Evolutionary conservation across 176 grass and related monocot genomes (phyloP).

Genomic region (Raddia distichophylla): DNA sequence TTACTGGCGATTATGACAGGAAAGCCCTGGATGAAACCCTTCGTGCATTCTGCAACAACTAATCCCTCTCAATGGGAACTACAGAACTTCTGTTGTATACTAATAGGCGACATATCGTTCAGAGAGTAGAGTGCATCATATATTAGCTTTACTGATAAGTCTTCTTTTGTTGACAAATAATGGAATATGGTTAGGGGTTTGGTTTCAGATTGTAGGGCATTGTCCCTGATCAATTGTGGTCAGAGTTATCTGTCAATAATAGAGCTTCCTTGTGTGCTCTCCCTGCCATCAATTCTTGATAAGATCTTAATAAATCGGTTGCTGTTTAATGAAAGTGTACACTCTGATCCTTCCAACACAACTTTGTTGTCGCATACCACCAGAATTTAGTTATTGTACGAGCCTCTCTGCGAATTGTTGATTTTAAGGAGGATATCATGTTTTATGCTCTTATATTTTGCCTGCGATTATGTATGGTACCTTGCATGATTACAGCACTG

Average conservation of each 20-base stretch:
- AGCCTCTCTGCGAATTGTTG: background rate
- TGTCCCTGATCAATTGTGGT: background rate
- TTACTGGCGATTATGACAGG: conserved; percentile 85
- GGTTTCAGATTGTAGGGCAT: conserved; percentile 16
- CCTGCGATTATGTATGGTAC: too few species aligned
- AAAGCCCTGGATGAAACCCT: conserved; percentile 89
- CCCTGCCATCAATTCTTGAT: background rate
- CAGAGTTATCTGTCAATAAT: background rate
- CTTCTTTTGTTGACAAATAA: conserved; percentile 40
- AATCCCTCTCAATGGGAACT: conserved; percentile 33
- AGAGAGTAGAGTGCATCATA: conserved; percentile 19
- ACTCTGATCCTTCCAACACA: background rate
- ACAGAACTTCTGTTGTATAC: conserved; percentile 35
- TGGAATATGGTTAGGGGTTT: background rate
- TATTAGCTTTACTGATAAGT: background rate
- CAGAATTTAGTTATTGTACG: background rate
- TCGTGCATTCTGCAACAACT: conserved; percentile 69
- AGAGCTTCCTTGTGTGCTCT: background rate
- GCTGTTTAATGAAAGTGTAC: background rate
- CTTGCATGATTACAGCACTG: background rate
- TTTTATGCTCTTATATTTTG: too few species aligned
- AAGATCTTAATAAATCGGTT: background rate
- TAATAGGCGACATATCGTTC: conserved; percentile 34
- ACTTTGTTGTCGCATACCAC: background rate
- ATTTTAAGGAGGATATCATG: background rate